Evolutionary conservation across 805 yeast genomes (phyloP).

Genomic region (Wickerhamomyces ciferrii): DNA sequence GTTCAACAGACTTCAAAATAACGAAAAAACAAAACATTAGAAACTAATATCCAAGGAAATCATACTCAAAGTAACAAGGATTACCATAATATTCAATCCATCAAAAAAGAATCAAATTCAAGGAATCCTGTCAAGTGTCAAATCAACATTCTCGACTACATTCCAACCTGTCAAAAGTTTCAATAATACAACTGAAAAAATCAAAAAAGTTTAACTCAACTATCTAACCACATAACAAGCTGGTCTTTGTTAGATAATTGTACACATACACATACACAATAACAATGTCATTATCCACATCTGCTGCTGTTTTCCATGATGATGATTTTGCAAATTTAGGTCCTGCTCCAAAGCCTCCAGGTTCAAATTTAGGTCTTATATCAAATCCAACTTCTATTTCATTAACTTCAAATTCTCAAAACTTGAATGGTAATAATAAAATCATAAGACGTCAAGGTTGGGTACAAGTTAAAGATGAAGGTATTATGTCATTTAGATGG

Average conservation of each 20-base stretch:
- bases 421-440: constrained; percentile 2
- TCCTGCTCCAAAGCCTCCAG: constrained; percentile 51
- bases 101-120: too few relatives aligned
- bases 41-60: too few relatives aligned
- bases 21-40: too few relatives aligned
- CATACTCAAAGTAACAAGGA: too few relatives aligned
- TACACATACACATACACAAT: neutral
- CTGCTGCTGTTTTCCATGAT: constrained; percentile 35
- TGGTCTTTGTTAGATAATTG: constrained; percentile 3
- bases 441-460: constrained; percentile 56
- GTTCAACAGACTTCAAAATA: too few relatives aligned
- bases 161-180: neutral
- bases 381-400: constrained; percentile 21
- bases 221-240: too few relatives aligned
- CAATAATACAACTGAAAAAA: neutral
- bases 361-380: constrained; percentile 26
- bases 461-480: constrained; percentile 92
- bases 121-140: too few relatives aligned
- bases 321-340: constrained; percentile 49
- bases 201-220: neutral
- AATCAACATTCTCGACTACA: neutral
- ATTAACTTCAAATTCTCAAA: constrained; percentile 24
- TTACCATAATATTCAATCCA: too few relatives aligned
- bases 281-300: constrained; percentile 31
- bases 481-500: constrained; percentile 87